Percentiles rank a stretch among this genome's conserved stretches.
Conservation (phyloP, 1,284 basidiomycete genomes). For the Tilletia walkeri region DNA sequence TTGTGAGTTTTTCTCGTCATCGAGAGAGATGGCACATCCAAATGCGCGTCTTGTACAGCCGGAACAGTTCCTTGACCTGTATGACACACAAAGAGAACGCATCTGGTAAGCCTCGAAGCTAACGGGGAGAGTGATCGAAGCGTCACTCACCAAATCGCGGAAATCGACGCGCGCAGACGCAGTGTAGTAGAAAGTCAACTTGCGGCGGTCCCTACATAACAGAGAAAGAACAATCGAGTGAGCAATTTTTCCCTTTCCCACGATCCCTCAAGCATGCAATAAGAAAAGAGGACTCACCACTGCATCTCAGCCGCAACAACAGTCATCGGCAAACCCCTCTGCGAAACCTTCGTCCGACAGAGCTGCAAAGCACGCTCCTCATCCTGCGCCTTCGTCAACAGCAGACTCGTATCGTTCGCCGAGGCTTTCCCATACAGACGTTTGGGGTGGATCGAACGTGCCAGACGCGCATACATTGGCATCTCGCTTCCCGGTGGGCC, state of each 20-base stretch:
- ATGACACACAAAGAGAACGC: too few relatives aligned
- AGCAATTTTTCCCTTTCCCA: not conserved
- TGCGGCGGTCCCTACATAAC: constrained; percentile 65
- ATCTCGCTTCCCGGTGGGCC: not conserved
- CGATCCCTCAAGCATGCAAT: not conserved
- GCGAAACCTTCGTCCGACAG: constrained; percentile 77
- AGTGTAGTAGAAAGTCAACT: constrained; percentile 95
- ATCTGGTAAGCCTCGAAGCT: too few relatives aligned
- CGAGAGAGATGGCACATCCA: constrained; percentile 42
- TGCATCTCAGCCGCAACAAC: constrained; percentile 98
- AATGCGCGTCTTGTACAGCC: constrained; percentile 59
- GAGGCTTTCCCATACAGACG: constrained; percentile 92
- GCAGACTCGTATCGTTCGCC: constrained; percentile 65
- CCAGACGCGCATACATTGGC: constrained; percentile 25
- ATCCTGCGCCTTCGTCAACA: constrained; percentile 65
- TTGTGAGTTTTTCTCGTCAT: not conserved
- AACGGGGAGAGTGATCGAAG: too few relatives aligned
- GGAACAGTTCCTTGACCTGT: constrained; percentile 78
- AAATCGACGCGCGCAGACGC: constrained; percentile 96
- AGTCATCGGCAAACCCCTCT: constrained; percentile 84
- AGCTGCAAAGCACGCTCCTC: constrained; percentile 87
- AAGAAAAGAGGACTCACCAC: constrained; percentile 55
- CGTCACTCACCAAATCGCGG: constrained; percentile 67
- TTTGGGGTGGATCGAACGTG: constrained; percentile 68
- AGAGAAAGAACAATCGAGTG: constrained; percentile 44